Conservation (phyloP, 164 flowering plant genomes). For the Magnolia officinalis region DNA sequence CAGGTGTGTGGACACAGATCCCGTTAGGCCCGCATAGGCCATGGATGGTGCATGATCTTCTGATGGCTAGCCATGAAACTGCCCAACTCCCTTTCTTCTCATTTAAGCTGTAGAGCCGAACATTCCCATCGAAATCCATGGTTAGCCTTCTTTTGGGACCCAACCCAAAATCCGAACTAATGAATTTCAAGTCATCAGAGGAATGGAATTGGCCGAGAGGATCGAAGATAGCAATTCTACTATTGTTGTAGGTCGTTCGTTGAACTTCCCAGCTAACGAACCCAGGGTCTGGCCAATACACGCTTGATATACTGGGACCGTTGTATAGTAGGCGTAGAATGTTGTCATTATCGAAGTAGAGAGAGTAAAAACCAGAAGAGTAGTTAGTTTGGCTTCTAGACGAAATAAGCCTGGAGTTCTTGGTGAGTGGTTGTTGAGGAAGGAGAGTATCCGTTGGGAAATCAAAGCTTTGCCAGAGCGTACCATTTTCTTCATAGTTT, state of each 20-base stretch:
- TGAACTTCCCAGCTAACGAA: background rate
- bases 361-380: constrained; percentile 32
- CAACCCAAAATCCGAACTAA: constrained; percentile 14
- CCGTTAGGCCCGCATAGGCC: constrained; percentile 11
- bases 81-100: constrained; percentile 7
- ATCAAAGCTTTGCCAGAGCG: constrained; percentile 38
- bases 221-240: constrained; percentile 11
- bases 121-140: constrained; percentile 18
- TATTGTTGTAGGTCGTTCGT: constrained; percentile 15
- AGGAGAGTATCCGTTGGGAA: constrained; percentile 44
- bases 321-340: constrained; percentile 29
- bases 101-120: constrained; percentile 17
- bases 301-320: constrained; percentile 20
- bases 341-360: constrained; percentile 41
- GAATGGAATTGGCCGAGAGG: constrained; percentile 12
- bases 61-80: constrained; percentile 9
- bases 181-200: constrained; percentile 1
- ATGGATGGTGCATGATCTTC: constrained; percentile 5
- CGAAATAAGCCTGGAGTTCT: constrained; percentile 18
- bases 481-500: background rate
- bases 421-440: constrained; percentile 31
- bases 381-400: constrained; percentile 21
- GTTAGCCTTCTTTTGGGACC: constrained; percentile 14
- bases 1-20: background rate
- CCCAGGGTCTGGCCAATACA: constrained; percentile 31